Evolutionary conservation across 495 filamentous ascomycete species (phyloP).

Genomic region (Aspergillus conjunctus): DNA sequence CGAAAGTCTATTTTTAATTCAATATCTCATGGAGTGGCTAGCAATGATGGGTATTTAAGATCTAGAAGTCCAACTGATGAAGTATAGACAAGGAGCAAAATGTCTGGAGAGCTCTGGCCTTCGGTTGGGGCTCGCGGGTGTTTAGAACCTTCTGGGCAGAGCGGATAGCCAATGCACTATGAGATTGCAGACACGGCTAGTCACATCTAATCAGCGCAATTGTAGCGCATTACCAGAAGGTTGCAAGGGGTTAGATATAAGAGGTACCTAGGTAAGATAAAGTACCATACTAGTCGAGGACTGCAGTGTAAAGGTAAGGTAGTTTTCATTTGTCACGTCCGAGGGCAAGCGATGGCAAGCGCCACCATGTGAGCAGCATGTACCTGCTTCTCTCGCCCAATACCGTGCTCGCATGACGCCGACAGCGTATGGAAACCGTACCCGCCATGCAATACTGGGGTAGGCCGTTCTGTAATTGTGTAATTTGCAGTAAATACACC

Average conservation of each 20-base stretch:
- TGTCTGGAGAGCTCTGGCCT: too few relatives aligned
- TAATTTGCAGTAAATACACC: too few relatives aligned
- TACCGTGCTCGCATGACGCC: conserved; percentile 11
- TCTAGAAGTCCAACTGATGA: too few relatives aligned
- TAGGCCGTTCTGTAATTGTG: too few relatives aligned
- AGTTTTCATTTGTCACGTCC: conserved; percentile 29
- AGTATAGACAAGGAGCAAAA: too few relatives aligned
- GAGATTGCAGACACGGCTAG: neutral
- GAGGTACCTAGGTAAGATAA: too few relatives aligned
- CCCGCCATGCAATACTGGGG: too few relatives aligned
- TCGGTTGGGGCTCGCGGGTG: too few relatives aligned
- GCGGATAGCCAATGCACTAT: neutral
- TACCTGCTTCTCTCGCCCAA: conserved; percentile 24
- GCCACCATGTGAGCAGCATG: conserved; percentile 21
- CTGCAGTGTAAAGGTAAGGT: conserved; percentile 1
- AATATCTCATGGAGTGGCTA: neutral
- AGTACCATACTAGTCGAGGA: neutral
- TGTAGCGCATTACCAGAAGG: neutral
- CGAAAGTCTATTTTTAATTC: neutral
- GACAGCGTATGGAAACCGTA: neutral
- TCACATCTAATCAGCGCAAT: neutral
- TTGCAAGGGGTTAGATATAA: neutral
- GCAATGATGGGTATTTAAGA: too few relatives aligned
- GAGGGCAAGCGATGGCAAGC: conserved; percentile 36
- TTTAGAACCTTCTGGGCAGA: neutral